Evolutionary conservation across 2,329 filamentous ascomycete species (phyloP).

Genomic region (Bipolaris sorokiniana): DNA sequence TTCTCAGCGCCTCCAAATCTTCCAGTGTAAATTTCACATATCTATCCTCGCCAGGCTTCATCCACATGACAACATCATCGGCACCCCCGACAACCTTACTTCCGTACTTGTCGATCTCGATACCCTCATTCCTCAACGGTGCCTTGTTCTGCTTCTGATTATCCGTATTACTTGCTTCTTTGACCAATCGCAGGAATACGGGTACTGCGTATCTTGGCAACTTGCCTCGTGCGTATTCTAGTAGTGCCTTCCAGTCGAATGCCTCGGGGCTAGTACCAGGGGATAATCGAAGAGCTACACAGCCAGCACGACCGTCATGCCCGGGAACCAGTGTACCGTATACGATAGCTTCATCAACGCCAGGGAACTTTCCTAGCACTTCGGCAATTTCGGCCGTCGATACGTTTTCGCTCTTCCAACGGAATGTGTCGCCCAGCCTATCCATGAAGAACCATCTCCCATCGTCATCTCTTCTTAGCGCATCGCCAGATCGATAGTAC

Average conservation of each 20-base stretch:
- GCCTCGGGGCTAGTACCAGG: conserved; percentile 40
- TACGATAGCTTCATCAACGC: conserved; percentile 53
- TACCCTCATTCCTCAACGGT: conserved; percentile 68
- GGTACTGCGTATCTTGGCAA: conserved; percentile 77
- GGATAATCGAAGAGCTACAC: conserved; percentile 63
- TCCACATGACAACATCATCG: conserved; percentile 38
- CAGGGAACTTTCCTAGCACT: conserved; percentile 50
- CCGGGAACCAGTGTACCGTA: conserved; percentile 54
- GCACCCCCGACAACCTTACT: conserved; percentile 33
- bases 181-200: conserved; percentile 69
- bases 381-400: conserved; percentile 55
- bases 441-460: conserved; percentile 57
- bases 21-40: conserved; percentile 34
- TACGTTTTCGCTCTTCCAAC: conserved; percentile 58
- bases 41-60: conserved; percentile 27
- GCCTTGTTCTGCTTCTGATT: conserved; percentile 83
- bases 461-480: conserved; percentile 50
- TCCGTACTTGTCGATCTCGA: conserved; percentile 58
- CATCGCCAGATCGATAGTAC: conserved; percentile 55
- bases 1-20: conserved; percentile 27
- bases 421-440: conserved; percentile 54
- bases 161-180: conserved; percentile 64
- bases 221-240: conserved; percentile 31
- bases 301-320: conserved; percentile 58
- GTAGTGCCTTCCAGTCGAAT: conserved; percentile 35